Evolutionary conservation across 805 yeast genomes (phyloP).

Genomic region (Candida koratica): DNA sequence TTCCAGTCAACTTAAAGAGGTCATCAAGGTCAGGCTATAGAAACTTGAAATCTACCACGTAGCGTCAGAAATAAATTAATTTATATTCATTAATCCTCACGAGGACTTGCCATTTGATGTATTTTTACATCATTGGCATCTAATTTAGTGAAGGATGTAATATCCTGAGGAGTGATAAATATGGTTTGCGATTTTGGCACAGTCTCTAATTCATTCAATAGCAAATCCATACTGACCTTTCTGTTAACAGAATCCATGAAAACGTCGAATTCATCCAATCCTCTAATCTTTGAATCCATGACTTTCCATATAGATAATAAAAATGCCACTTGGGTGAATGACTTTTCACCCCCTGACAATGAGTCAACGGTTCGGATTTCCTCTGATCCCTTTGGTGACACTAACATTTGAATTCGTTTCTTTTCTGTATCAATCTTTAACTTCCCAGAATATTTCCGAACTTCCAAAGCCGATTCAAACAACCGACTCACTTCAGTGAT

Average conservation of each 20-base stretch:
- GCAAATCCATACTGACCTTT: slow-evolving; percentile 67
- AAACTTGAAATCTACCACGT: too few relatives aligned
- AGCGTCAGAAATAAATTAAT: too few relatives aligned
- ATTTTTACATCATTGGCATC: slow-evolving; percentile 54
- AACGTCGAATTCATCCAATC: slow-evolving; percentile 95
- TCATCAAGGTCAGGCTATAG: slow-evolving; percentile 4
- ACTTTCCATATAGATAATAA: slow-evolving; percentile 88
- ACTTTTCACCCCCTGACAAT: slow-evolving; percentile 94
- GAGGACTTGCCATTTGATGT: slow-evolving; percentile 51
- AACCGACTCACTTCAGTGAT: slow-evolving; percentile 32
- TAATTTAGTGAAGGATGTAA: slow-evolving; percentile 62
- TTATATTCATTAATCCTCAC: slow-evolving; percentile 15
- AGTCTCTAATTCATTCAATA: slow-evolving; percentile 62
- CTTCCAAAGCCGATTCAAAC: slow-evolving; percentile 56
- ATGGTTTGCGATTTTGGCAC: slow-evolving; percentile 77
- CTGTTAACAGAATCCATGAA: slow-evolving; percentile 95
- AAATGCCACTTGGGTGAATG: slow-evolving; percentile 86
- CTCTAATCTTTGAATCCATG: slow-evolving; percentile 83
- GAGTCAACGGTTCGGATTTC: slow-evolving; percentile 70
- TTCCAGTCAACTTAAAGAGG: too few relatives aligned
- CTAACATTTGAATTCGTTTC: slow-evolving; percentile 51
- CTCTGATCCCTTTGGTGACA: slow-evolving; percentile 57
- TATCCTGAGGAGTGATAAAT: slow-evolving; percentile 91
- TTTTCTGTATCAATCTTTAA: slow-evolving; percentile 58
- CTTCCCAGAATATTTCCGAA: slow-evolving; percentile 72